A percentile compares a stretch with the other conserved stretches of the same genome.
Conservation (phyloP, 345 rosid species). For the Gossypium raimondii region DNA sequence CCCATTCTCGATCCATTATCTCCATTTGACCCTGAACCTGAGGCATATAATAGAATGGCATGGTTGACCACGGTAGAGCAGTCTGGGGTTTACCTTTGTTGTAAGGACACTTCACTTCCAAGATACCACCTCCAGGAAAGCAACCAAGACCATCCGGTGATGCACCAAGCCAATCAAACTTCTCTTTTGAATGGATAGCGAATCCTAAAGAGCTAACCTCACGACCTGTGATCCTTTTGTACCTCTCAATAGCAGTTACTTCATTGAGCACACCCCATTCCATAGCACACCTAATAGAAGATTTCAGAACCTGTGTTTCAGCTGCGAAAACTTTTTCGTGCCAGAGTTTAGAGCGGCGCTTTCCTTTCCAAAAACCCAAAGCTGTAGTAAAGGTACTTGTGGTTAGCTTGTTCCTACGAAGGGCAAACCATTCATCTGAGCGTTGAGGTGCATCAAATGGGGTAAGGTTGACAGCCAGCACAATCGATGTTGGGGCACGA, state of each 20-base stretch:
- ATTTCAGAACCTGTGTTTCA: slow-evolving; percentile 32
- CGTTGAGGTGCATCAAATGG: slow-evolving; percentile 67
- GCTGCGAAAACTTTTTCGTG: slow-evolving; percentile 67
- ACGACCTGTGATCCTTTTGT: slow-evolving; percentile 66
- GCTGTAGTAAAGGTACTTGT: slow-evolving; percentile 95
- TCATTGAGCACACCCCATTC: slow-evolving; percentile 26
- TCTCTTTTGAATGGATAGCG: slow-evolving; percentile 61
- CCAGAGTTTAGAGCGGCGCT: slow-evolving; percentile 81
- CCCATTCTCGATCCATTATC: slow-evolving; percentile 88
- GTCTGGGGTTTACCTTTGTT: slow-evolving; percentile 86
- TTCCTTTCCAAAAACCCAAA: slow-evolving; percentile 88
- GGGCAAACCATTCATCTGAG: slow-evolving; percentile 92
- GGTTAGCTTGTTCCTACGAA: slow-evolving; percentile 74
- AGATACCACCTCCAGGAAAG: slow-evolving; percentile 59
- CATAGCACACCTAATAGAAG: slow-evolving; percentile 53
- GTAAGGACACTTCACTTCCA: slow-evolving; percentile 92
- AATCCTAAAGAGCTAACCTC: slow-evolving; percentile 70
- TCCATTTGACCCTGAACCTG: slow-evolving; percentile 97
- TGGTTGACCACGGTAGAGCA: slow-evolving; percentile 72
- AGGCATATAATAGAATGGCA: slow-evolving; percentile 93
- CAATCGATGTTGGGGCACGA: slow-evolving; percentile 40
- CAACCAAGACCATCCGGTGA: slow-evolving; percentile 82
- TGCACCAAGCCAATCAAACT: slow-evolving; percentile 77
- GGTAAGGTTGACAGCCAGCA: slow-evolving; percentile 34
- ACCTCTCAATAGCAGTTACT: slow-evolving; percentile 62